A percentile compares a stretch with the other conserved stretches of the same genome.
These are phyloP conservation scores for Arabidopsis hybrid DNA, from an alignment of 441 rosid genomes.

Conservation along the genomic window DNA sequence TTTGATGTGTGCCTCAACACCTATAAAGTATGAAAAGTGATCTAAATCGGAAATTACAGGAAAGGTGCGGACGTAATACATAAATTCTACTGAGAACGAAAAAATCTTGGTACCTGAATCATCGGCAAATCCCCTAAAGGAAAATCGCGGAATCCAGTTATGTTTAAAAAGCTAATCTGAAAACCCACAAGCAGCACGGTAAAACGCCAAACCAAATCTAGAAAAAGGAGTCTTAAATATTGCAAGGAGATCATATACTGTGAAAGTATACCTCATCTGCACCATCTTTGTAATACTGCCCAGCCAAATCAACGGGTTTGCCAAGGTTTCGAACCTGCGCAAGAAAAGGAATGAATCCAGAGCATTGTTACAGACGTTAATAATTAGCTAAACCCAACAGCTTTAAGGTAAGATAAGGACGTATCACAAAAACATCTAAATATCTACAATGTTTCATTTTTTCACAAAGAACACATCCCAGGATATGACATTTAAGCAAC, in stretches of 20 bases:
- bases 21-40: slow-evolving; percentile 51
- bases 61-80: slow-evolving; percentile 7
- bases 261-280: slow-evolving; percentile 85
- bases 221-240: slow-evolving; percentile 1
- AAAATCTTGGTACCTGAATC: slow-evolving; percentile 71
- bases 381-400: slow-evolving; percentile 9
- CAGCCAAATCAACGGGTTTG: slow-evolving; percentile 94
- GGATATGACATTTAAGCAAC: slow-evolving; percentile 2
- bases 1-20: slow-evolving; percentile 87
- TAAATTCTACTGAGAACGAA: neutral
- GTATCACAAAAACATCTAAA: neutral
- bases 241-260: slow-evolving; percentile 18
- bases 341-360: slow-evolving; percentile 16
- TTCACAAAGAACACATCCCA: slow-evolving; percentile 11
- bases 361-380: neutral
- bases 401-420: slow-evolving; percentile 4
- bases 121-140: slow-evolving; percentile 97
- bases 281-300: slow-evolving; percentile 89
- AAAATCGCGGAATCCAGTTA: slow-evolving; percentile 94
- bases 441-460: slow-evolving; percentile 15
- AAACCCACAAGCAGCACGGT: slow-evolving; percentile 40
- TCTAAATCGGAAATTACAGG: slow-evolving; percentile 10
- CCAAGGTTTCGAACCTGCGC: slow-evolving; percentile 96
- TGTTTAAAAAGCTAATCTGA: slow-evolving; percentile 92
- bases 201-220: slow-evolving; percentile 46